phyloP scores from a whole-genome alignment of 495 filamentous ascomycete species.

The Pseudomonodictys pantanalensis region DNA sequence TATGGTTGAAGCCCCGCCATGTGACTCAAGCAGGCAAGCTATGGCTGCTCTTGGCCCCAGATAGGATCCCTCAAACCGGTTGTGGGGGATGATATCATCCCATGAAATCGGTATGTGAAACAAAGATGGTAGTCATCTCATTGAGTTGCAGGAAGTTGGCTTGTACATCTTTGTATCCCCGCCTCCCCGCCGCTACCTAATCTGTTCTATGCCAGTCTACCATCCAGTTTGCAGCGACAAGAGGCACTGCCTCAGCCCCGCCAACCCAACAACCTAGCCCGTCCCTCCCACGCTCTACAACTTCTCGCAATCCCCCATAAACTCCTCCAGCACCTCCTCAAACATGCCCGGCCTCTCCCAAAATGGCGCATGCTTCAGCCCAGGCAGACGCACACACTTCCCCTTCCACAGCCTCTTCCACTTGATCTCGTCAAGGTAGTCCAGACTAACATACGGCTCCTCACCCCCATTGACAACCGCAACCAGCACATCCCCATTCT shows the following conservation, averaged over 20 bases:
- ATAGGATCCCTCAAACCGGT: too few relatives aligned
- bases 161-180: too few relatives aligned
- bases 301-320: conserved; percentile 21
- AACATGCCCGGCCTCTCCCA: conserved; percentile 30
- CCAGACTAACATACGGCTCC: conserved; percentile 31
- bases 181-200: not conserved
- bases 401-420: conserved; percentile 30
- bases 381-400: conserved; percentile 18
- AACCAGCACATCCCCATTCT: not conserved
- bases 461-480: conserved; percentile 30
- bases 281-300: not conserved
- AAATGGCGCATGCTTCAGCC: conserved; percentile 26
- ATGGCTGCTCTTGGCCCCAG: too few relatives aligned
- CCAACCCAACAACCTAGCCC: not conserved
- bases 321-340: conserved; percentile 16
- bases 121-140: too few relatives aligned
- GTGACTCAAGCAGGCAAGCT: too few relatives aligned
- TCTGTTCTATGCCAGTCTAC: not conserved
- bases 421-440: conserved; percentile 24
- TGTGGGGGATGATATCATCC: too few relatives aligned
- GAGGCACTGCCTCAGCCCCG: not conserved
- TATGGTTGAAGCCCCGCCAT: too few relatives aligned
- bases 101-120: too few relatives aligned
- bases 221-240: not conserved
- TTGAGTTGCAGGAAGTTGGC: too few relatives aligned